These are phyloP conservation scores for Debaryomyces subglobosus DNA, from an alignment of 1,139 yeast species.

Conservation along the genomic window DNA sequence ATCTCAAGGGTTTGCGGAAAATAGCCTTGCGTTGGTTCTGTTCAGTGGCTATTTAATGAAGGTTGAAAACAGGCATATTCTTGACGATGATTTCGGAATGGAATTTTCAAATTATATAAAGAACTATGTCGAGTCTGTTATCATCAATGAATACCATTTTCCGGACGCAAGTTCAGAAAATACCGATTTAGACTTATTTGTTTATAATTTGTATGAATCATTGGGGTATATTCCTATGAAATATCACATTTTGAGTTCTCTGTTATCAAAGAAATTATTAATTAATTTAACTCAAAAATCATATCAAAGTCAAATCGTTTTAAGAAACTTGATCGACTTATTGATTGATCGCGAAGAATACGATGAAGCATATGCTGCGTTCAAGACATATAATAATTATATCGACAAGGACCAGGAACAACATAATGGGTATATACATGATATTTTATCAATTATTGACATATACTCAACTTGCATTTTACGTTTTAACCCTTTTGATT, in stretches of 20 bases:
- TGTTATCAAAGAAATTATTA: slow-evolving; percentile 36
- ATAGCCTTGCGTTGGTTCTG: slow-evolving; percentile 30
- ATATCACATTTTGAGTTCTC: slow-evolving; percentile 27
- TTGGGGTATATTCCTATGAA: slow-evolving; percentile 28
- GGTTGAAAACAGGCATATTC: slow-evolving; percentile 24
- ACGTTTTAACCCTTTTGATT: slow-evolving; percentile 41
- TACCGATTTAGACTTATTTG: slow-evolving; percentile 28
- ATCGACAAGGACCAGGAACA: slow-evolving; percentile 39
- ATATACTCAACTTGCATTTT: slow-evolving; percentile 38
- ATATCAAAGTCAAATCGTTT: slow-evolving; percentile 41
- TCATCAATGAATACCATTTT: slow-evolving; percentile 25
- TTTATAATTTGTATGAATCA: slow-evolving; percentile 39
- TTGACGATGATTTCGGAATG: slow-evolving; percentile 28
- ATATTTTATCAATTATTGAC: slow-evolving; percentile 41
- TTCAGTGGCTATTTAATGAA: slow-evolving; percentile 35
- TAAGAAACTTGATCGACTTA: slow-evolving; percentile 36
- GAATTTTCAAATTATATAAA: slow-evolving; percentile 36
- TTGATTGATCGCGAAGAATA: slow-evolving; percentile 40
- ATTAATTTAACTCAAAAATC: slow-evolving; percentile 36
- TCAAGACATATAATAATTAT: slow-evolving; percentile 40
- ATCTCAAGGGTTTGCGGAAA: slow-evolving; percentile 28
- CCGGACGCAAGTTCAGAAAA: slow-evolving; percentile 37
- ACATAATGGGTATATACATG: slow-evolving; percentile 34
- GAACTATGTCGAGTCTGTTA: slow-evolving; percentile 25
- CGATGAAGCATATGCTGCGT: slow-evolving; percentile 51